Base-by-base conservation (phyloP, 768 basidiomycete species). In the Melanogaster broomeanus region DNA sequence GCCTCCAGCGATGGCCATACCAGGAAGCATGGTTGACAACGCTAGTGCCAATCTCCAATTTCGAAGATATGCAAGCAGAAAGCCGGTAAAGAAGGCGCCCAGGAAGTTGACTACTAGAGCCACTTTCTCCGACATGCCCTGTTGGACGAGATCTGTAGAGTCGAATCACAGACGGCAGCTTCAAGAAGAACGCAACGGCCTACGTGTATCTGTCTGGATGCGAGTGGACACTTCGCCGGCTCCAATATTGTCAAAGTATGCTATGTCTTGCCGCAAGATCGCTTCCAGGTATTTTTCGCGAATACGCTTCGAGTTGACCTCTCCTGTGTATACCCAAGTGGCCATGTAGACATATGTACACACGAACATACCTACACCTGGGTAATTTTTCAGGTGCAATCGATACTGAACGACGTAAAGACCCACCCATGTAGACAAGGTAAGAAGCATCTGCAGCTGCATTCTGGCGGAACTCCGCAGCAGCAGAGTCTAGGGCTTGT, bases 151-250 rank as follows among this genome's bases (percentile, higher is more conserved):
- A 73, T 96, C 88, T 90, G 48, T 10, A 25, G 22, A 9, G 30
- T 47, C 4, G n/a, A 6, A 12, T 52, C 6, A 49, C 33, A 40
- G 1, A 7, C 49, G 47, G 31, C 45, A 18, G 50, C 24, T 42
- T 9, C 34, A 6, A 16, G 6, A 42, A 9, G 37, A 38, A 3
- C n/a, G n/a, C 9, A 18, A 6, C 6, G 11, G 72, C 83, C 55
- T 63, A 88, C 88, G 90, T 21, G 88, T 90, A 65, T 91, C 88
- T 0, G 89, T 90, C 65, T 91, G 87, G 55, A 97, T 97, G 39
- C 93, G 84, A 9, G 94, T 96, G 0, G 95, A 88, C 18, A 98
- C 87, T 65, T 97, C 95, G 52, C 95, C 95, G 4, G 94, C 87
- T 33, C 95, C 93, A 48, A 96, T 81, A 18, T 85, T 82, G 66